Base-by-base conservation (phyloP, 805 yeast genomes). In the Nakazawaea peltata region DNA sequence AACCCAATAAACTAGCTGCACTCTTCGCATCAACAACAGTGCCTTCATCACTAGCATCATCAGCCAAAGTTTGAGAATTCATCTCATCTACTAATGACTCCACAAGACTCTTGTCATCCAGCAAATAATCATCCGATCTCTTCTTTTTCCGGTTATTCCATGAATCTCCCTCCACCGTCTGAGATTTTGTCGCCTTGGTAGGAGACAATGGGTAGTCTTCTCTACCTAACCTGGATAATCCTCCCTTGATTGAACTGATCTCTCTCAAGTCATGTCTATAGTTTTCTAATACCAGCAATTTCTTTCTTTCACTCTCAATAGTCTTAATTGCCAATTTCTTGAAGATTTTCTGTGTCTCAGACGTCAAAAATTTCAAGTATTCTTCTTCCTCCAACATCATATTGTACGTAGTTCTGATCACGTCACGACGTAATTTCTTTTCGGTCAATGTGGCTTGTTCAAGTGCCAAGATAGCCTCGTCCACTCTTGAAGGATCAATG, bases 221-320 rank as follows among this genome's bases (percentile, higher is more conserved):
- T 37, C 96, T 58, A 13, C 95, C 95, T 25, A 92, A 62, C 37
- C 95, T 64, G 26, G 92, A 73, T 26, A 92, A 67, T 0, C 95
- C 95, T 16, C 95, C 94, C 18, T 68, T 66, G 18, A 37, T 37
- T 3, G 33, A 60, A 55, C 29, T 59, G 57, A 10, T 46, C 45
- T 7, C 58, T 53, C 33, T 44, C 44, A 27, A 53, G 49, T 39
- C 57, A 35, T 36, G 59, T 40, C 90, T 71, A 40, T 74, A 76
- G 44, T 68, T 72, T 50, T 79, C 95, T 61, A 94, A 67, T 26
- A 81, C 68, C 37, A 76, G 70, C 34, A 92, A 65, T 33, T 82
- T 77, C 47, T 84, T 79, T 29, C 97, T 71, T 59, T 88, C 96
- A 45, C 78, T 83, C 41, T 86, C 95, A 29, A 92, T 87, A 47